Evolutionary conservation across 192 early-diverging fungal genomes (phyloP).

Genomic region (Mortierella claussenii): DNA sequence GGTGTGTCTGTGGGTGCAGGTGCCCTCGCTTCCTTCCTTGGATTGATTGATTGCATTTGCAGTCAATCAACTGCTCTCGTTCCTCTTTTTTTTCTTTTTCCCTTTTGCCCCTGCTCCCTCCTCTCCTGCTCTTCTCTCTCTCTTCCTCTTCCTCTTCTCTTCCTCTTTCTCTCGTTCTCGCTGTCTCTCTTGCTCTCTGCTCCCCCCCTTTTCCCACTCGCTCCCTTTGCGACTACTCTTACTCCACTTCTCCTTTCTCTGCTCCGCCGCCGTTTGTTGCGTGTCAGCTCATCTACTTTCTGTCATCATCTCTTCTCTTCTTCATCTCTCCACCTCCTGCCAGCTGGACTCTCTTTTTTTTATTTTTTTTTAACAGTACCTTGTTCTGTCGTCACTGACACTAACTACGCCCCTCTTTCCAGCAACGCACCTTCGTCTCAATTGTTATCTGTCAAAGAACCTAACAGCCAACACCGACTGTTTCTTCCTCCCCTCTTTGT

Average conservation of each 20-base stretch:
- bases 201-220: not conserved
- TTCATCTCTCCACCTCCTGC: not conserved
- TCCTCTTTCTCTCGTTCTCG: not conserved
- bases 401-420: no score
- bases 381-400: no score
- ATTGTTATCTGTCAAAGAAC: not conserved
- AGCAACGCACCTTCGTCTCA: no score
- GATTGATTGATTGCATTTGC: not conserved
- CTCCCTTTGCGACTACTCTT: no score
- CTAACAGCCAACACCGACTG: not conserved
- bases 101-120: not conserved
- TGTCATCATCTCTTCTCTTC: not conserved
- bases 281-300: not conserved
- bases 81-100: conserved; percentile 7
- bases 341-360: not conserved
- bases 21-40: not conserved
- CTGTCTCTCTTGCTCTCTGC: not conserved
- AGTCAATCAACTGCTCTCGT: not conserved
- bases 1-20: no score
- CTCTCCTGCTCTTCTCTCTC: not conserved
- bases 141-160: not conserved
- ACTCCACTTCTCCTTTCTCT: no score
- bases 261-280: no score
- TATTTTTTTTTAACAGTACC: not conserved
- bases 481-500: not conserved